Conservation (phyloP, 805 yeast genomes). For the Debaryomyces prosopidis region DNA sequence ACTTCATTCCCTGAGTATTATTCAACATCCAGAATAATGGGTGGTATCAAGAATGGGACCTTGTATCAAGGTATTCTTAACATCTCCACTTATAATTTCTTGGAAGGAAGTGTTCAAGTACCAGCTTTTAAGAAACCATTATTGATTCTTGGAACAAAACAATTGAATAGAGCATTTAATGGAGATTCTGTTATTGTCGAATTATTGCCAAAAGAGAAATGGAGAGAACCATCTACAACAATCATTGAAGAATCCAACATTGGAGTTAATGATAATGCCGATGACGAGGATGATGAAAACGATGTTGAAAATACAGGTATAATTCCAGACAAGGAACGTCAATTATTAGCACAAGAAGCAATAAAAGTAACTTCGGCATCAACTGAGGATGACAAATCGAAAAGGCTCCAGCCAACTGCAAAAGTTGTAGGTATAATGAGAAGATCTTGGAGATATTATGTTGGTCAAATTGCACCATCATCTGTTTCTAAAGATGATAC, state of each 20-base stretch:
- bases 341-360: slow-evolving; percentile 76
- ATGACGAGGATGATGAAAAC: slow-evolving; percentile 46
- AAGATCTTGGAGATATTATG: slow-evolving; percentile 95
- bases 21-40: slow-evolving; percentile 78
- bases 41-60: slow-evolving; percentile 86
- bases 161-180: slow-evolving; percentile 86
- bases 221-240: slow-evolving; percentile 84
- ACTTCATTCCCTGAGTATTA: slow-evolving; percentile 75
- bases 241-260: slow-evolving; percentile 74
- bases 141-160: slow-evolving; percentile 77
- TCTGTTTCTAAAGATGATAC: slow-evolving; percentile 56
- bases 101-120: slow-evolving; percentile 81
- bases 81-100: slow-evolving; percentile 80
- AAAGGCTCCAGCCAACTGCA: slow-evolving; percentile 85
- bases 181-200: slow-evolving; percentile 93
- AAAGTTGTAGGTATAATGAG: slow-evolving; percentile 82
- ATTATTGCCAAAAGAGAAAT: slow-evolving; percentile 76
- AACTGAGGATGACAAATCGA: slow-evolving; percentile 37
- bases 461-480: slow-evolving; percentile 85
- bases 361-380: slow-evolving; percentile 50
- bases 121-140: slow-evolving; percentile 79
- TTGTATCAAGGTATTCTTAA: slow-evolving; percentile 82
- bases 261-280: slow-evolving; percentile 61
- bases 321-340: slow-evolving; percentile 70
- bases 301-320: slow-evolving; percentile 28